Percentiles rank a stretch among this genome's conserved stretches.
Evolutionary conservation across 1,284 basidiomycete species (phyloP).

Genomic region (Melampsora larici-populina): DNA sequence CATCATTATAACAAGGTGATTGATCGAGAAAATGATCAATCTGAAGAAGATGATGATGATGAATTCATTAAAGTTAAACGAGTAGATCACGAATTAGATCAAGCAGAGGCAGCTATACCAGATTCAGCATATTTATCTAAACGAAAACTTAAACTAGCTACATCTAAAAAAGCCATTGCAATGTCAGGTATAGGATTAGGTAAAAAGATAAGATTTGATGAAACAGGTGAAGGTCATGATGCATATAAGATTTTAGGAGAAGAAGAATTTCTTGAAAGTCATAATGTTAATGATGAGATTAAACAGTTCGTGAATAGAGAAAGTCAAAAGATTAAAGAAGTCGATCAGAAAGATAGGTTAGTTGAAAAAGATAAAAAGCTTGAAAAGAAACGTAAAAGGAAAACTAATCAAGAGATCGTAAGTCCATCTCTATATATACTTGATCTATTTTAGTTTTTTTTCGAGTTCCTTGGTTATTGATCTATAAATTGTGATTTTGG

Average conservation of each 20-base stretch:
- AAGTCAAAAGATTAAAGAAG: conserved; percentile 66
- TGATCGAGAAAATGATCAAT: conserved; percentile 62
- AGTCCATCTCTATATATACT: conserved; percentile 49
- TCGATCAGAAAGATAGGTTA: conserved; percentile 72
- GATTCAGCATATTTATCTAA: conserved; percentile 59
- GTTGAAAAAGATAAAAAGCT: conserved; percentile 81
- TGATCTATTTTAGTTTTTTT: neutral
- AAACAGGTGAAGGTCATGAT: conserved; percentile 73
- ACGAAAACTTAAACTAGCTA: conserved; percentile 67
- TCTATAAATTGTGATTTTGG: neutral
- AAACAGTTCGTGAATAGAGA: conserved; percentile 70
- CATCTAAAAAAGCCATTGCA: conserved; percentile 72
- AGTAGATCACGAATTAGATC: conserved; percentile 71
- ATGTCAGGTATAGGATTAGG: conserved; percentile 62
- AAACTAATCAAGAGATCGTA: conserved; percentile 66
- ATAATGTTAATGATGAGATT: conserved; percentile 67
- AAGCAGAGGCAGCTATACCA: conserved; percentile 59
- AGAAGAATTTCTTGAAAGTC: conserved; percentile 64
- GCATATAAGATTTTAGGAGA: conserved; percentile 71
- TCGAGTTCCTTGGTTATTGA: neutral
- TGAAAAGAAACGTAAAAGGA: conserved; percentile 78
- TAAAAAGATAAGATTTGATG: conserved; percentile 74
- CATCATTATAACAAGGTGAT: conserved; percentile 86
- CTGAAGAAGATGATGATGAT: conserved; percentile 62
- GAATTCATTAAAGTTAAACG: conserved; percentile 94